Evolutionary conservation across 371 early-diverging fungal species (phyloP).

Genomic region (Dichotomocladium elegans): DNA sequence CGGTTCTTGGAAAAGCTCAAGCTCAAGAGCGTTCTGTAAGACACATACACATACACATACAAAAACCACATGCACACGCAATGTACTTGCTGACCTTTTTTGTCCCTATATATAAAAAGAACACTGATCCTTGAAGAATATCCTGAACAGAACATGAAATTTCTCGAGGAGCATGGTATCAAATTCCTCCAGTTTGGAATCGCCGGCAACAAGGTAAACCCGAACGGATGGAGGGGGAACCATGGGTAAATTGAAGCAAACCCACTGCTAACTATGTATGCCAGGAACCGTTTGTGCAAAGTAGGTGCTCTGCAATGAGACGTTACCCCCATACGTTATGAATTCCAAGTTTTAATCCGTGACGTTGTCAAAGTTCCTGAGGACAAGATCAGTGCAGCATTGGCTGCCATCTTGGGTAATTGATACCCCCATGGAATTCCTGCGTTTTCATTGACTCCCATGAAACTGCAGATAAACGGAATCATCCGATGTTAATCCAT

Average conservation of each 20-base stretch:
- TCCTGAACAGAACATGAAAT: slow-evolving; percentile 87
- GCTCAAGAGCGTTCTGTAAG: slow-evolving; percentile 85
- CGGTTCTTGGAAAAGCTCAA: slow-evolving; percentile 86
- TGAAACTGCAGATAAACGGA: slow-evolving; percentile 61
- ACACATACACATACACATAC: no score
- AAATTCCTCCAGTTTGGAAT: slow-evolving; percentile 91
- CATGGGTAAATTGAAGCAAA: neutral
- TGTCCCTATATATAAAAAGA: slow-evolving; percentile 25
- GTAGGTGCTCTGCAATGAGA: slow-evolving; percentile 29
- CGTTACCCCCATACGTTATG: no score
- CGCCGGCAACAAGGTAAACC: slow-evolving; percentile 92
- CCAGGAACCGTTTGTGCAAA: slow-evolving; percentile 97
- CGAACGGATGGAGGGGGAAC: no score
- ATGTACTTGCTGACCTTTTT: neutral
- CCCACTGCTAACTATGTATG: neutral
- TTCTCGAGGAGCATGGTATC: slow-evolving; percentile 83
- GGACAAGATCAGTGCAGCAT: slow-evolving; percentile 83
- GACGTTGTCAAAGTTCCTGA: slow-evolving; percentile 68
- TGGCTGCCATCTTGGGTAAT: slow-evolving; percentile 74
- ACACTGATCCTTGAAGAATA: slow-evolving; percentile 93
- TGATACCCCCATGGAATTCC: neutral
- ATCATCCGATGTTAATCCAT: slow-evolving; percentile 93
- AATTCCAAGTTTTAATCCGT: neutral
- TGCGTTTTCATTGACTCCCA: neutral
- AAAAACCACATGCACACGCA: neutral